Percentiles rank a stretch among this genome's conserved stretches.
Conservation (phyloP, 345 rosid genomes). For the Eutrema japonicum region DNA sequence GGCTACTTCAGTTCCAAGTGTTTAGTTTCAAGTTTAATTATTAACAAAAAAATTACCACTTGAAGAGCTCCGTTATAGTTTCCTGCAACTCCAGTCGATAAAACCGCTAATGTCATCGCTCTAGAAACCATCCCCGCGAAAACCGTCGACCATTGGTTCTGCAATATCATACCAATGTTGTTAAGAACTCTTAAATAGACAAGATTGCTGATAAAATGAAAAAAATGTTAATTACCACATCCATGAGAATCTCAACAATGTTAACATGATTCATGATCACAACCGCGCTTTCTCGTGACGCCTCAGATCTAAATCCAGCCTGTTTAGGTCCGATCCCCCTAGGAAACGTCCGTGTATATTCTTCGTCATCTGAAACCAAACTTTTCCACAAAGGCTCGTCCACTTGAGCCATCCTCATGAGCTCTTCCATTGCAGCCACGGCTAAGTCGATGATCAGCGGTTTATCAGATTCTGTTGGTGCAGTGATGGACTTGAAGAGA, state of each 20-base stretch:
- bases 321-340: conserved; percentile 79
- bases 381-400: conserved; percentile 78
- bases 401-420: conserved; percentile 80
- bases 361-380: conserved; percentile 63
- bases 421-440: conserved; percentile 93
- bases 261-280: conserved; percentile 87
- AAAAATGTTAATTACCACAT: conserved; percentile 52
- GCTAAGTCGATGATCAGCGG: conserved; percentile 85
- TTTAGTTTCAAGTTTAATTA: not conserved
- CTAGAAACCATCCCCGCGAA: conserved; percentile 86
- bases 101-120: conserved; percentile 74
- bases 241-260: conserved; percentile 94
- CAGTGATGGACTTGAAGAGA: conserved; percentile 62
- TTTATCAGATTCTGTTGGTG: conserved; percentile 77
- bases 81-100: conserved; percentile 91
- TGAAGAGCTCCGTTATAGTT: conserved; percentile 88
- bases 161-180: conserved; percentile 7
- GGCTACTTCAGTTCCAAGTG: conserved; percentile 12
- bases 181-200: conserved; percentile 1
- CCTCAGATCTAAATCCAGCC: conserved; percentile 71
- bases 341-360: conserved; percentile 71
- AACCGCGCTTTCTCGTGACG: conserved; percentile 73
- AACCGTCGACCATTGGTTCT: conserved; percentile 87
- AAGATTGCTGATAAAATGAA: not conserved
- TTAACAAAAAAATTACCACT: conserved; percentile 57